Evolutionary conservation across 768 basidiomycete genomes (phyloP).

Genomic region (Mycena olivaceomarginata): DNA sequence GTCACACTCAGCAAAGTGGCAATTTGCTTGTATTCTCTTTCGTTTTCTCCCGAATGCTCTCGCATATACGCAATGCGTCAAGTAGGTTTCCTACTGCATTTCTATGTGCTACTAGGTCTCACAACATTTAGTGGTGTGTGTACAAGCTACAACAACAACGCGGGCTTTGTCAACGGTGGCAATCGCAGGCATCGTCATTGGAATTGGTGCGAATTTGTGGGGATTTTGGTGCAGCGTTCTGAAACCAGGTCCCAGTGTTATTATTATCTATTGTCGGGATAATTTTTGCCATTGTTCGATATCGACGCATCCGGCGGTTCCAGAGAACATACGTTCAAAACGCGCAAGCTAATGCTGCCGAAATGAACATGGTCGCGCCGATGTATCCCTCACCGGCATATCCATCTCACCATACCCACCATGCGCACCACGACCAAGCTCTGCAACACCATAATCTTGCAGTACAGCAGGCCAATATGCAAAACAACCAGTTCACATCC

Average conservation of each 20-base stretch:
- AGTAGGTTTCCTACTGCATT: neutral
- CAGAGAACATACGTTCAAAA: conserved; percentile 27
- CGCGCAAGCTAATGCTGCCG: conserved; percentile 12
- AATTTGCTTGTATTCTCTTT: neutral
- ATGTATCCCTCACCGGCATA: conserved; percentile 12
- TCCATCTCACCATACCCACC: neutral
- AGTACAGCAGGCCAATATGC: conserved; percentile 3
- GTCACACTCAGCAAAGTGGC: neutral
- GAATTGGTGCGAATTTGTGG: conserved; percentile 16
- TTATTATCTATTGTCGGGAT: conserved; percentile 26
- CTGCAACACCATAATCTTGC: conserved; percentile 18
- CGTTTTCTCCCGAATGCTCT: conserved; percentile 19
- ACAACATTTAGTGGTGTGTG: conserved; percentile 7
- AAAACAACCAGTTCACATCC: conserved; percentile 18
- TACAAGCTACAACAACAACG: neutral
- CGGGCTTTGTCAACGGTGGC: conserved; percentile 5
- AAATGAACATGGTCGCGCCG: neutral
- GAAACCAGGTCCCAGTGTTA: neutral
- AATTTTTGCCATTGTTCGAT: conserved; percentile 27
- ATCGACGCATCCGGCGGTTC: conserved; percentile 13
- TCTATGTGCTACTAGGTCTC: neutral
- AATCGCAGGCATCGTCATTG: conserved; percentile 25
- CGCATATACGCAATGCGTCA: conserved; percentile 20
- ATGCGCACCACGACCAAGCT: neutral
- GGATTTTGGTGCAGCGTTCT: neutral